These are phyloP conservation scores for Xylaria grammica DNA, from an alignment of 495 filamentous ascomycete species.

Conservation along the genomic window DNA sequence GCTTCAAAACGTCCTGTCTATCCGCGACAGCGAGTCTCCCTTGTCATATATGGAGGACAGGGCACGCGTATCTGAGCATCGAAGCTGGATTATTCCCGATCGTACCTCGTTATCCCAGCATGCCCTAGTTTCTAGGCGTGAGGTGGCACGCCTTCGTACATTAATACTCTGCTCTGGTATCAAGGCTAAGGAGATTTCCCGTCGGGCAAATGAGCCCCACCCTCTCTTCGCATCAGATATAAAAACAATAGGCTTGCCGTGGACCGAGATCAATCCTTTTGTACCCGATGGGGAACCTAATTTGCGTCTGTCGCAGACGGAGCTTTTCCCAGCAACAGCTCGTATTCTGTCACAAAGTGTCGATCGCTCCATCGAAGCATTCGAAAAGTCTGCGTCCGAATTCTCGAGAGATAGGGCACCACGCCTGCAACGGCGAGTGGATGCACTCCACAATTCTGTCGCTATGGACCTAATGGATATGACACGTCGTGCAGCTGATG, in stretches of 20 bases:
- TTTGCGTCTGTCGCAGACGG: constrained; percentile 58
- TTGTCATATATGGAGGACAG: constrained; percentile 15
- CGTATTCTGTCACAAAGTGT: constrained; percentile 64
- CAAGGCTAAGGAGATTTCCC: constrained; percentile 79
- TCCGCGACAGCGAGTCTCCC: constrained; percentile 13
- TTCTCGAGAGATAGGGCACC: constrained; percentile 42
- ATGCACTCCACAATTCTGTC: constrained; percentile 39
- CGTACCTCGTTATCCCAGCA: constrained; percentile 48
- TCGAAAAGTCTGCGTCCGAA: constrained; percentile 58
- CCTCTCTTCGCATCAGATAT: constrained; percentile 28
- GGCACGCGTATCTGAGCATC: constrained; percentile 48
- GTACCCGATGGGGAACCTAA: constrained; percentile 41
- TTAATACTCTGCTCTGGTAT: constrained; percentile 82
- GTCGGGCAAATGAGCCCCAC: constrained; percentile 60
- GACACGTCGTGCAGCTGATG: constrained; percentile 69
- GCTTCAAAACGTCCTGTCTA: constrained; percentile 33
- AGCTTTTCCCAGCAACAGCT: constrained; percentile 74
- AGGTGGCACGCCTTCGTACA: constrained; percentile 74
- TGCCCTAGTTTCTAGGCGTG: constrained; percentile 59
- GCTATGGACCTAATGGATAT: constrained; percentile 55
- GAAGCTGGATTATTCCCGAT: constrained; percentile 77
- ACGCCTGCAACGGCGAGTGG: constrained; percentile 42
- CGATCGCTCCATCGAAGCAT: constrained; percentile 55
- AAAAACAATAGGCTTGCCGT: constrained; percentile 28
- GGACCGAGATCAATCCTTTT: constrained; percentile 42